phyloP scores from a whole-genome alignment of 2,329 filamentous ascomycete genomes.

The Periconia sp. region DNA sequence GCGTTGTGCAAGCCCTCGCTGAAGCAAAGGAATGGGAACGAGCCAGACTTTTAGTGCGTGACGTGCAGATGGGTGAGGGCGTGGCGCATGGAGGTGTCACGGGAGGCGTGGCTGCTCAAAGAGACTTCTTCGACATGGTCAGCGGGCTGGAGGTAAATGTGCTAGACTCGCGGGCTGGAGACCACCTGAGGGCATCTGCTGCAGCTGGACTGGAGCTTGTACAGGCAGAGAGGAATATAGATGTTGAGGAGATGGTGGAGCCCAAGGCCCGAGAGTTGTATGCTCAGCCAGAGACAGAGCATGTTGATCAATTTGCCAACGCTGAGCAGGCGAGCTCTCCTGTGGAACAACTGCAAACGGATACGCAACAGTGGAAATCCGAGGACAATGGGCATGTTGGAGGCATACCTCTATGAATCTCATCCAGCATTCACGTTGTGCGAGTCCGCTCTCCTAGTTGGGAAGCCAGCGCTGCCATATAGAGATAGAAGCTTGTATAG shows the following conservation, averaged over 20 bases:
- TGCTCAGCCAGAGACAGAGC: background rate
- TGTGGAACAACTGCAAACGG: background rate
- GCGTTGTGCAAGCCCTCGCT: constrained; percentile 47
- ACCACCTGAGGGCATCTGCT: constrained; percentile 1
- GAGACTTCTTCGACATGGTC: constrained; percentile 23
- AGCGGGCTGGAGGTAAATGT: constrained; percentile 15
- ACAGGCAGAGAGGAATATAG: background rate
- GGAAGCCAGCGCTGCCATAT: too few relatives aligned
- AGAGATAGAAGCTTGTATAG: too few relatives aligned
- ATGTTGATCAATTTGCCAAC: constrained; percentile 5
- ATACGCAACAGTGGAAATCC: background rate
- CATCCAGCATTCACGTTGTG: too few relatives aligned
- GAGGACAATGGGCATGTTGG: background rate
- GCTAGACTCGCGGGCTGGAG: constrained; percentile 6
- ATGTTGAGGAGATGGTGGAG: background rate
- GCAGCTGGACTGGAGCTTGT: background rate
- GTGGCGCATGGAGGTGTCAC: constrained; percentile 29
- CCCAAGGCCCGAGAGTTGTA: background rate
- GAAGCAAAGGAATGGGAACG: constrained; percentile 43
- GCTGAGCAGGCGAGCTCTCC: constrained; percentile 8
- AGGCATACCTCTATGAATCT: background rate
- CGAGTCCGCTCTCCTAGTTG: too few relatives aligned
- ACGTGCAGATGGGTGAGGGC: constrained; percentile 43
- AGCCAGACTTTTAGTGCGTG: constrained; percentile 42
- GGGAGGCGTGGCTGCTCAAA: constrained; percentile 15